Conservation (phyloP, 495 filamentous ascomycete genomes). For the Articulospora tetracladia region DNA sequence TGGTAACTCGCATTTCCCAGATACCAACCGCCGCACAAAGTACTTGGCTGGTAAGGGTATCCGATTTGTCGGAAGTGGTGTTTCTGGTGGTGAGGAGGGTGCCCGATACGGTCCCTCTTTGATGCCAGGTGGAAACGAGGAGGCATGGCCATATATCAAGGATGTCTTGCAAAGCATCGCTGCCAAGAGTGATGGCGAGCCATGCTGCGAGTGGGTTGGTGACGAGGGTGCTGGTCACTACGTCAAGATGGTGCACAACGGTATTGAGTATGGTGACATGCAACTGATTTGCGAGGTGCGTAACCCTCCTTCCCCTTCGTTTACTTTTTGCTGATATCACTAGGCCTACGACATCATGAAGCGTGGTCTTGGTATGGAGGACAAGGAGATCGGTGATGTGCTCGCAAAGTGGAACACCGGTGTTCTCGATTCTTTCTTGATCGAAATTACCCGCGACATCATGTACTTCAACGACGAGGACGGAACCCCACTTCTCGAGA, state of each 20-base stretch:
- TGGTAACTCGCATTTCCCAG: slow-evolving; percentile 98
- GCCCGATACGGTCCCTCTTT: slow-evolving; percentile 94
- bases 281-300: slow-evolving; percentile 97
- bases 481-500: slow-evolving; percentile 85
- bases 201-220: slow-evolving; percentile 99
- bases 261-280: slow-evolving; percentile 99
- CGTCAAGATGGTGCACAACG: slow-evolving; percentile 99
- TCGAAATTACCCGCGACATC: slow-evolving; percentile 97
- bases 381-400: slow-evolving; percentile 93
- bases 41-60: slow-evolving; percentile 84
- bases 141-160: slow-evolving; percentile 98
- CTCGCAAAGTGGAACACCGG: slow-evolving; percentile 97
- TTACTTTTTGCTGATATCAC: slow-evolving; percentile 19
- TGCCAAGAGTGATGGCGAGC: slow-evolving; percentile 92
- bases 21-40: slow-evolving; percentile 92
- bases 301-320: slow-evolving; percentile 8
- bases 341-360: slow-evolving; percentile 99
- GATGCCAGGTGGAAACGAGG: slow-evolving; percentile 98
- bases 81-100: slow-evolving; percentile 99
- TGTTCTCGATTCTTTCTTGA: slow-evolving; percentile 98
- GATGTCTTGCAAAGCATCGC: slow-evolving; percentile 97
- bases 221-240: slow-evolving; percentile 99
- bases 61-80: slow-evolving; percentile 94
- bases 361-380: slow-evolving; percentile 78
- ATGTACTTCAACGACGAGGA: slow-evolving; percentile 97